A percentile compares a stretch with the other conserved stretches of the same genome.
phyloP scores from a whole-genome alignment of 148 eudicot species.

The Amaranthus hypochondriacus region DNA sequence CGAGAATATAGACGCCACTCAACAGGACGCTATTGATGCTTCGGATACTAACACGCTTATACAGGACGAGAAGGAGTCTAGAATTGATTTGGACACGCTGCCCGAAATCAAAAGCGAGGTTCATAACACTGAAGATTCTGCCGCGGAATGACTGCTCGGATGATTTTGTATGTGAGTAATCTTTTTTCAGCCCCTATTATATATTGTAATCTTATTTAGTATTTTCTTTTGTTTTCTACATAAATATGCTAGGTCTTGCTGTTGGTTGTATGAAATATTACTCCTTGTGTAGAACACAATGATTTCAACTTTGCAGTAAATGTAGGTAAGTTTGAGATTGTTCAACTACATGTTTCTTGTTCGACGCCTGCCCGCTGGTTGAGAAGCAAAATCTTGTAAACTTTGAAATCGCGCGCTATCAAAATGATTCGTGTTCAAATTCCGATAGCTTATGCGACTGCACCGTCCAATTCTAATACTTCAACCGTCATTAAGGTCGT shows the following conservation, averaged over 20 bases:
- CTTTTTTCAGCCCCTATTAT: background rate
- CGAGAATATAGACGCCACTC: conserved; percentile 30
- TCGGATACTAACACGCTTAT: background rate
- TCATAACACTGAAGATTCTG: conserved; percentile 41
- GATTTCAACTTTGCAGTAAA: conserved; percentile 18
- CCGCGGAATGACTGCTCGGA: conserved; percentile 43
- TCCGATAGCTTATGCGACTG: too few species aligned
- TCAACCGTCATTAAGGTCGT: too few species aligned
- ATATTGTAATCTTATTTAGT: conserved; percentile 5
- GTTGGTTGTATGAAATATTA: too few species aligned
- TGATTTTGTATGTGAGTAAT: conserved; percentile 5
- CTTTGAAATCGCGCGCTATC: too few species aligned
- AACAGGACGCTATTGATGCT: conserved; percentile 44
- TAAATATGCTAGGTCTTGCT: conserved; percentile 6
- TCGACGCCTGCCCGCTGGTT: background rate
- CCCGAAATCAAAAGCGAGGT: conserved; percentile 64
- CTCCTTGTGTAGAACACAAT: conserved; percentile 3
- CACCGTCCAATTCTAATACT: too few species aligned
- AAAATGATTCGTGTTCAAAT: too few species aligned
- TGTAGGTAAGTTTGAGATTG: conserved; percentile 5
- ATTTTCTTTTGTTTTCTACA: conserved; percentile 1
- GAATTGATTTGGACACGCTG: conserved; percentile 44
- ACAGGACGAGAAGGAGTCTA: too few species aligned
- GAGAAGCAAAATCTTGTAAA: background rate
- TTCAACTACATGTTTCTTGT: background rate